Base-by-base conservation (phyloP, 352 stramenopile species). In the Pythium aristosporum region DNA sequence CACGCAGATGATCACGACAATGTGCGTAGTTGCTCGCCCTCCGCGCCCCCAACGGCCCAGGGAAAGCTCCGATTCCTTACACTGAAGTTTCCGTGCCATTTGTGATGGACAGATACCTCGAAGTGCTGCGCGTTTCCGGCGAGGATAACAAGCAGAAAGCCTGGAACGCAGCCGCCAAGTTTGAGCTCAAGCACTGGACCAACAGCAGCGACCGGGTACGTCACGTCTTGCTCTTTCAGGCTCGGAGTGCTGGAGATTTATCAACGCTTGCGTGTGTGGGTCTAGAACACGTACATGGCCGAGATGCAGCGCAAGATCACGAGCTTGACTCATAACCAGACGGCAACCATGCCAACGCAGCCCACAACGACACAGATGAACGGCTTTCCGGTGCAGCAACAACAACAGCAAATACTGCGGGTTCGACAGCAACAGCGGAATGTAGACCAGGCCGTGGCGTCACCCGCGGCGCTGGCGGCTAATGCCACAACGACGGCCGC, bases 1-100 rank as follows among this genome's bases (percentile, higher is more conserved):
- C 69, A 94, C 92, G 75, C 77, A 87, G 65, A 92, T 94, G 83
- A 94, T 94, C 73, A 92, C 81, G 21, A 80, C 91, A 71, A 92
- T 94, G 85, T 94, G 77, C 69, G 80, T 77, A 28, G 2, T 30
- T 30, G 5, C 3, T 5, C 25, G 18, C 9, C 1, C 12, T 46
- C 34, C 28, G 5, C 28, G 58, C 0, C 23, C 15, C 9, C 9
- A 57, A 59, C 41, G 48, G 49, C 39, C 48, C 5, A 3, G 23
- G 43, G 42, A 18, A 53, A 57, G 48, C 49, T 41, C 6, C 49
- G 34, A 10, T 13, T 13, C 34, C 34, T 28, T 28, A 28, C 34
- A 8, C 2, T 39, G 43, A 58, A 25, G 39, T 49, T 63, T 57
- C 54, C 15, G 53, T 13, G 12, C 15, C 18, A 44, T 61, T 21